Percentiles rank a stretch among this genome's conserved stretches.
Evolutionary conservation across 306 rosid species (phyloP).

Genomic region (Argentina anserina): DNA sequence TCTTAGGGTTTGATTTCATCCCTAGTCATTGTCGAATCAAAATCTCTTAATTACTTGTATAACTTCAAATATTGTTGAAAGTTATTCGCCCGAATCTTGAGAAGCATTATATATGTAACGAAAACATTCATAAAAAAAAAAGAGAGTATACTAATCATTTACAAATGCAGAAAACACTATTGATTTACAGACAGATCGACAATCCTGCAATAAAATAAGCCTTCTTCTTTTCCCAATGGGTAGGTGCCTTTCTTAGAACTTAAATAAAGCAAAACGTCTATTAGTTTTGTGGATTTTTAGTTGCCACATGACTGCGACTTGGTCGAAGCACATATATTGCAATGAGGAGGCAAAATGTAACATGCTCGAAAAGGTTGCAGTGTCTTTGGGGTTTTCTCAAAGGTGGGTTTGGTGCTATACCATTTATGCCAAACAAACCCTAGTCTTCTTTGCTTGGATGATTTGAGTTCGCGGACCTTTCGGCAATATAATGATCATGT

Average conservation of each 20-base stretch:
- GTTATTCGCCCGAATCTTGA: neutral
- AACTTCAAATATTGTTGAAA: no score
- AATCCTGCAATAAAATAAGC: neutral
- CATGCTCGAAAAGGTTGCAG: neutral
- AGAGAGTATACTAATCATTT: neutral
- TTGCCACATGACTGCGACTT: neutral
- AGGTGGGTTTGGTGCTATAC: constrained; percentile 2
- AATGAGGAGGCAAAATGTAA: neutral
- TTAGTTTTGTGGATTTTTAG: neutral
- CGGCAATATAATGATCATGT: neutral
- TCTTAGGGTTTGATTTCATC: no score
- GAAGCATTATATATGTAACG: neutral
- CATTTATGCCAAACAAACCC: neutral
- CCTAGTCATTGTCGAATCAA: no score
- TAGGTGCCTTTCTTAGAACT: neutral
- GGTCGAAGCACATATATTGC: neutral
- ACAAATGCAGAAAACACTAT: neutral
- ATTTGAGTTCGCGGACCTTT: constrained; percentile 1
- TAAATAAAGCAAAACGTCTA: neutral
- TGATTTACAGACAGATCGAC: neutral
- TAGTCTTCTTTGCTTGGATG: neutral
- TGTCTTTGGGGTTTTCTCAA: neutral
- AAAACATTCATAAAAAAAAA: neutral
- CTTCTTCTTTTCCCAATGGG: neutral
- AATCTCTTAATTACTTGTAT: no score